phyloP scores from a whole-genome alignment of 495 filamentous ascomycete species.

The Annulohypoxylon maeteangense region DNA sequence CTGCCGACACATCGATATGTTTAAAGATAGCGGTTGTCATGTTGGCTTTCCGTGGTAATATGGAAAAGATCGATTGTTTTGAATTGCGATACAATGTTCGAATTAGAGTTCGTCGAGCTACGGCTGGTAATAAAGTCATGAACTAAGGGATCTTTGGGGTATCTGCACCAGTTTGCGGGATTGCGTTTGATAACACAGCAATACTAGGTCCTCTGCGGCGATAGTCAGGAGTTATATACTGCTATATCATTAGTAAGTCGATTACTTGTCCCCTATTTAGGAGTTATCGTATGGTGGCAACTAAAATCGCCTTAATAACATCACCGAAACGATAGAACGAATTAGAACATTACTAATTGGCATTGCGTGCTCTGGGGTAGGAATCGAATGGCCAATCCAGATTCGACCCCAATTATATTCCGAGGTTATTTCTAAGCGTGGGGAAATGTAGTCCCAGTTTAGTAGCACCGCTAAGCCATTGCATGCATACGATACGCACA shows the following conservation, averaged over 20 bases:
- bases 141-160: neutral
- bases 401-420: conserved; percentile 18
- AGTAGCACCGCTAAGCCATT: neutral
- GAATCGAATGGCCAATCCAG: neutral
- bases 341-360: conserved; percentile 19
- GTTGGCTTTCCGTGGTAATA: conserved; percentile 23
- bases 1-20: conserved; percentile 42
- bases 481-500: neutral
- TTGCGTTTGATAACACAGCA: neutral
- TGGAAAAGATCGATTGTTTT: neutral
- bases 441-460: conserved; percentile 23
- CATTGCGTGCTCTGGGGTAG: conserved; percentile 18
- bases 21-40: conserved; percentile 48
- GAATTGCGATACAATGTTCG: conserved; percentile 8
- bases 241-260: conserved; percentile 3
- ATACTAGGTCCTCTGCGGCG: neutral
- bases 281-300: conserved; percentile 11
- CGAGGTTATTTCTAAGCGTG: conserved; percentile 30
- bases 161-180: neutral
- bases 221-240: conserved; percentile 8
- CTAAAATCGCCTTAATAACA: conserved; percentile 25
- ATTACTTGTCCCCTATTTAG: conserved; percentile 12
- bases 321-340: conserved; percentile 24
- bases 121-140: conserved; percentile 23
- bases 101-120: conserved; percentile 29